Conservation (phyloP, 768 basidiomycete genomes). For the Russula abietina region DNA sequence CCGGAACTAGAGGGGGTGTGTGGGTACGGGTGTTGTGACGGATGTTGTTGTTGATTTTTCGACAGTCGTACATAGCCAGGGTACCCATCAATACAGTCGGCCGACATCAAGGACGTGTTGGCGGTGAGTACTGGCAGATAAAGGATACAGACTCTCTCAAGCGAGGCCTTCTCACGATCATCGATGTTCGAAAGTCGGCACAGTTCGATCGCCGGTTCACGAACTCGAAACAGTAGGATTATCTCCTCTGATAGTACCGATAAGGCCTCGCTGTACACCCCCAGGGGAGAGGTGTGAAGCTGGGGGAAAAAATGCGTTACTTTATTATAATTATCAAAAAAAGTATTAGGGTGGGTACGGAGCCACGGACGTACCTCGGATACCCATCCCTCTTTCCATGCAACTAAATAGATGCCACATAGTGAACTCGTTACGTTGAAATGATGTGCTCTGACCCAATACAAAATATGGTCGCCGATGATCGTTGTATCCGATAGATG, state of each 20-base stretch:
- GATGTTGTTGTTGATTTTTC: neutral
- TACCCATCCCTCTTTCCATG: conserved; percentile 18
- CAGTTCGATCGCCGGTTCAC: conserved; percentile 11
- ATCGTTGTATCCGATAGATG: conserved; percentile 8
- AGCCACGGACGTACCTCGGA: neutral
- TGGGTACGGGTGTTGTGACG: neutral
- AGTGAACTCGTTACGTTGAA: neutral
- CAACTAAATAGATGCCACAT: conserved; percentile 11
- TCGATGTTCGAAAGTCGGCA: conserved; percentile 6
- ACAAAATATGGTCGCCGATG: conserved; percentile 16
- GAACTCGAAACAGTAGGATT: conserved; percentile 3
- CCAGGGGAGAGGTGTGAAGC: neutral
- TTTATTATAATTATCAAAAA: neutral
- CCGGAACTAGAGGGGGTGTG: neutral
- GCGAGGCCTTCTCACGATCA: neutral
- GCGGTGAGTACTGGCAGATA: neutral
- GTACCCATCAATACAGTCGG: conserved; percentile 7
- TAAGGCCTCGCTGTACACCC: conserved; percentile 4
- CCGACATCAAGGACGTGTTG: conserved; percentile 1
- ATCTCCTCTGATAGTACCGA: conserved; percentile 8
- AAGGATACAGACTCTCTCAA: conserved; percentile 5
- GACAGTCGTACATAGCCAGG: conserved; percentile 10
- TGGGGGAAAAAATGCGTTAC: neutral
- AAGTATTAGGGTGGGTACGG: too few species aligned
- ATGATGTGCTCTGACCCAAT: conserved; percentile 1